Base-by-base conservation (phyloP, 2,329 filamentous ascomycete species). In the Hypoxylon sp. region DNA sequence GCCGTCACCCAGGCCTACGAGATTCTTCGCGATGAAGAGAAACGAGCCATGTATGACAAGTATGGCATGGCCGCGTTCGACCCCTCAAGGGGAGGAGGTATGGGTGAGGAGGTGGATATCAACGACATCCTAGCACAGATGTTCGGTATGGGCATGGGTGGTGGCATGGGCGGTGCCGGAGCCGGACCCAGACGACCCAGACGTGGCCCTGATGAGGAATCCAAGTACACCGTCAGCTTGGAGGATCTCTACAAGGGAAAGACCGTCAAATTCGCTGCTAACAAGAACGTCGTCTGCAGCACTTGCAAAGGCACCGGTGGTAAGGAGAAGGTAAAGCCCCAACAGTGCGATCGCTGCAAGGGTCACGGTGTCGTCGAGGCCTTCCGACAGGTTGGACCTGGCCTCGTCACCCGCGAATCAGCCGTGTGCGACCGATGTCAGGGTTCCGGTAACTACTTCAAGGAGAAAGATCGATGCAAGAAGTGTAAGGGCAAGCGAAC, bases 241-340 rank as follows among this genome's bases (percentile, higher is more conserved):
- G 96, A 98, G 78, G 96, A 99, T 79, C 85, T 99, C 30, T 99
- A 98, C 86, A 97, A 97, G 82, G 96, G 96, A 74, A 97, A 98
- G 85, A 97, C 96, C 0, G 96, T 97, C 76, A 96, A 96, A 81
- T 97, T 99, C 78, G 90, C 93, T 7, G 96, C 92, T 75, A 96
- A 94, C 75, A 98, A 98, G 83, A 95, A 97, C 76, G 87, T 97
- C 66, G 84, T 97, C 66, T 99, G 96, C 81, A 85, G 85, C 63
- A 86, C 89, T 73, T 99, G 96, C 83, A 95, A 94, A 77, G 96
- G 96, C 45, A 88, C 85, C 48, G 96, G 96, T 40, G 96, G 92
- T 69, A 97, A 96, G 80, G 92, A 97, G 66, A 96, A 94, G 80
- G 91, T 93, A 56, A 97, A 96, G 82, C 83, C 91, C 51, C 88